Percentiles rank a stretch among this genome's conserved stretches.
Evolutionary conservation across 129 eudicot species (phyloP).

Genomic region (Flaveria ramosissima): DNA sequence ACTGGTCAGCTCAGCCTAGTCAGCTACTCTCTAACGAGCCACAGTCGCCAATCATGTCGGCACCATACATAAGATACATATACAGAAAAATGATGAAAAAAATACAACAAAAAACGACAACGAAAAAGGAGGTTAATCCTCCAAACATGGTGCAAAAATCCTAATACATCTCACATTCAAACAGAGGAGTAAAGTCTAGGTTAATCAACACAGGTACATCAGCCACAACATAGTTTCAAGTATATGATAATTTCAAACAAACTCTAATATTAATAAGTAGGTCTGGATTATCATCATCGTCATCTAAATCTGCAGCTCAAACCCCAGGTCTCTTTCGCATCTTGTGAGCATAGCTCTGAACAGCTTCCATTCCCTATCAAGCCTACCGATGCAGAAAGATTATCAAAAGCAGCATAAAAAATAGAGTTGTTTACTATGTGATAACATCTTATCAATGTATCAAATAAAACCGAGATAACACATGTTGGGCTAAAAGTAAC

Average conservation of each 20-base stretch:
- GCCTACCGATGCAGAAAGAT: conserved; percentile 2
- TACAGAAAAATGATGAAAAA: not conserved
- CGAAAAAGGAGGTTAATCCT: conserved; percentile 14
- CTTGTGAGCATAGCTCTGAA: conserved; percentile 25
- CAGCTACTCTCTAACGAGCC: conserved; percentile 23
- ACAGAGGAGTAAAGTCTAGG: conserved; percentile 30
- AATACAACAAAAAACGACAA: conserved; percentile 25
- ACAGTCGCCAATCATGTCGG: not conserved
- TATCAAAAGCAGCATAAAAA: not conserved
- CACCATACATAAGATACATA: conserved; percentile 19
- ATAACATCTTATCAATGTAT: not conserved
- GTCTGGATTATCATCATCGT: not conserved
- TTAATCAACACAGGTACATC: conserved; percentile 16
- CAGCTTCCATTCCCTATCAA: conserved; percentile 24
- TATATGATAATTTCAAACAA: conserved; percentile 38
- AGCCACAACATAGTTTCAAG: conserved; percentile 38
- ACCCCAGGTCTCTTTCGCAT: conserved; percentile 13
- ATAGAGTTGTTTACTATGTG: not conserved
- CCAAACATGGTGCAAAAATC: conserved; percentile 29
- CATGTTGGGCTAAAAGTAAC: not conserved
- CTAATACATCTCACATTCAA: conserved; percentile 36
- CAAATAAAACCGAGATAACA: not conserved
- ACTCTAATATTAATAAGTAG: conserved; percentile 7
- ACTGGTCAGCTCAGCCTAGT: conserved; percentile 18
- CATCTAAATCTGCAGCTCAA: conserved; percentile 27